Percentiles rank a stretch among this genome's conserved stretches.
Evolutionary conservation across 768 basidiomycete genomes (phyloP).

Genomic region (Tylopilus intermedius): DNA sequence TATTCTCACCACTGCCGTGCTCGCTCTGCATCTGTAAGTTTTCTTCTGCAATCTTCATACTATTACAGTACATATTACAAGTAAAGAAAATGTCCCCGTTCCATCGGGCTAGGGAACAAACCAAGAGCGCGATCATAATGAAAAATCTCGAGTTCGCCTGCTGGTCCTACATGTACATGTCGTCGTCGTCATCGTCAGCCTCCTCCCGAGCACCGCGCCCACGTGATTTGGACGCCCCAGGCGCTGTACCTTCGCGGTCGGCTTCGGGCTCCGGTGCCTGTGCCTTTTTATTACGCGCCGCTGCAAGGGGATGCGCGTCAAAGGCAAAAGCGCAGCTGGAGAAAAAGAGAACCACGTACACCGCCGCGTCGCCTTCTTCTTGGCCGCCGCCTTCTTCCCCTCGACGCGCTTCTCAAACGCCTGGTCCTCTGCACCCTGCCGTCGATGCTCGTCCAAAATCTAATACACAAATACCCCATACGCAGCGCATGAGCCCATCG

Average conservation of each 20-base stretch:
- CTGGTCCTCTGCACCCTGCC: constrained; percentile 88
- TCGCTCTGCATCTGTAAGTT: constrained; percentile 10
- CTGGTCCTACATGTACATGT: constrained; percentile 1
- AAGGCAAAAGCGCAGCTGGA: neutral
- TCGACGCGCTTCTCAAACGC: constrained; percentile 83
- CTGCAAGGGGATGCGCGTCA: constrained; percentile 9
- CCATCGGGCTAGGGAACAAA: neutral
- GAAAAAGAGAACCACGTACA: constrained; percentile 22
- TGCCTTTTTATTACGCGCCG: constrained; percentile 31
- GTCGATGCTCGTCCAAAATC: constrained; percentile 80
- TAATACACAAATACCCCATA: constrained; percentile 22
- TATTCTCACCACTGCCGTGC: neutral
- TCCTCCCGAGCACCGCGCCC: neutral
- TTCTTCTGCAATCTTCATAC: neutral
- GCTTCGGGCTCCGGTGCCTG: constrained; percentile 18
- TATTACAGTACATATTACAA: neutral
- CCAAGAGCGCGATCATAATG: neutral
- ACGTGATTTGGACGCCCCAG: constrained; percentile 4
- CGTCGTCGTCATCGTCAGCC: neutral
- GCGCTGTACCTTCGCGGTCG: constrained; percentile 2
- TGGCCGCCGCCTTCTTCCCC: constrained; percentile 75
- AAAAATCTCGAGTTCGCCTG: neutral
- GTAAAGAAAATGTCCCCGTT: neutral
- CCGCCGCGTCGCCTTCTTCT: constrained; percentile 59
- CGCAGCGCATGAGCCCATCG: too few relatives aligned